These are phyloP conservation scores for Colletotrichum godetiae DNA, from an alignment of 2,329 filamentous ascomycete genomes.

Conservation along the genomic window DNA sequence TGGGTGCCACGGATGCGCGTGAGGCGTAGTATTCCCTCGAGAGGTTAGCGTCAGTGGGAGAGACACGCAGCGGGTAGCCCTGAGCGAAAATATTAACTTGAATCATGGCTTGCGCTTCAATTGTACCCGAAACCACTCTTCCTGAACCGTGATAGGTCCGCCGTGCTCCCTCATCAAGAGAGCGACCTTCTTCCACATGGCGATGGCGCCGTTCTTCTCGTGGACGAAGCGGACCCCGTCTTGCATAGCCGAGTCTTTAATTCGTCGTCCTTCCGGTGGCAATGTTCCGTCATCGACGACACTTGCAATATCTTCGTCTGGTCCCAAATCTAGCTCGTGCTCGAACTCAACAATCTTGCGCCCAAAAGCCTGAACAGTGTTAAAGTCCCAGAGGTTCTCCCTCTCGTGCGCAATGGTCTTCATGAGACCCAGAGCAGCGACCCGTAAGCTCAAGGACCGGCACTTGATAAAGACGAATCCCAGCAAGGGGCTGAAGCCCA, in stretches of 20 bases:
- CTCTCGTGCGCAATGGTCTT: conserved; percentile 42
- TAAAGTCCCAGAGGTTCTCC: conserved; percentile 52
- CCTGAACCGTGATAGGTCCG: conserved; percentile 9
- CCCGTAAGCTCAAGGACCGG: conserved; percentile 48
- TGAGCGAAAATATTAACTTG: not conserved
- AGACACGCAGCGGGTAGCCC: not conserved
- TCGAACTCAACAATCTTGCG: conserved; percentile 51
- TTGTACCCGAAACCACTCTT: conserved; percentile 16
- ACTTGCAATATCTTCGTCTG: conserved; percentile 34
- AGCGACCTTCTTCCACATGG: conserved; percentile 9
- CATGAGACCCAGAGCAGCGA: conserved; percentile 48
- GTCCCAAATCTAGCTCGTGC: conserved; percentile 45
- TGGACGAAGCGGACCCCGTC: not conserved
- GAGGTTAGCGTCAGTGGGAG: not conserved
- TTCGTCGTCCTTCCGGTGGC: conserved; percentile 42
- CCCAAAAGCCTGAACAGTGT: conserved; percentile 45
- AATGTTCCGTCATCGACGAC: conserved; percentile 38
- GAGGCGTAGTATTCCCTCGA: not conserved
- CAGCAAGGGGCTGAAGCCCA: conserved; percentile 51
- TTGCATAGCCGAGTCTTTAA: conserved; percentile 38
- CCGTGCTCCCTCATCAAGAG: conserved; percentile 23
- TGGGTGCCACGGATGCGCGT: not conserved
- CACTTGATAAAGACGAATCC: conserved; percentile 53
- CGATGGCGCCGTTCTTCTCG: not conserved
- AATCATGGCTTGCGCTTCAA: conserved; percentile 12